Base-by-base conservation (phyloP, 305 asterid genomes). In the Fraxinus angustifolia region DNA sequence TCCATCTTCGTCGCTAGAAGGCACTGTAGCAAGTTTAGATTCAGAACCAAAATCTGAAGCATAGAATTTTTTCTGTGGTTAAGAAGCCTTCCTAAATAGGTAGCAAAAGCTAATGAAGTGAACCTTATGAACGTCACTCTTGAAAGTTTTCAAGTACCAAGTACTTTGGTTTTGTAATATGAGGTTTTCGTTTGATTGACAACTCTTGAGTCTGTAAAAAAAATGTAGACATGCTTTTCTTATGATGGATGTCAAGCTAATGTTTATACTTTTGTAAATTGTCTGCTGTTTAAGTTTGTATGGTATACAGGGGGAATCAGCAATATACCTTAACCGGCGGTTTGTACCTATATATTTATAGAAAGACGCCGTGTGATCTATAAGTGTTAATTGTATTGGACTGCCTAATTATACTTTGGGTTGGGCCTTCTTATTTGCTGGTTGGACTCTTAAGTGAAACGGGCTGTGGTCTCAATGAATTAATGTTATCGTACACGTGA, bases 31-130 rank as follows among this genome's bases (percentile, higher is more conserved):
- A 19, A 88, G 90, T 88, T 81, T 81, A 28, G 93, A 87, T 71
- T 88, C 92, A 2, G 91, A 90, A 62, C 87, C 79, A 5, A 89
- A 88, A 73, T 73, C 84, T 35, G 93, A 88, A 84, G 88, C 88
- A 56, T 93, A 85, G 91, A 70, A 73, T 45, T 67, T 77, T 17
- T 67, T 67, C 17, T 3, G 73, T 80, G 36, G 45, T 53, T 58
- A 48, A 31, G 77, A 78, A 74, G 83, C 75, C 82, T 68, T 79
- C 76, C 75, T 79, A 28, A 65, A 87, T 53, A 53, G 84, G 76
- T 83, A 71, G 80, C 79, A 23, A 81, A 84, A 87, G 83, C 70
- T 77, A 85, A 62, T 23, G 26, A 48, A 81, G 78, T 76, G 86
- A 76, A 77, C 14, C 73, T 3, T 60, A 58, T 76, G 83, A 78